Conservation (phyloP, 139 green algal species). For the Volvox africanus region DNA sequence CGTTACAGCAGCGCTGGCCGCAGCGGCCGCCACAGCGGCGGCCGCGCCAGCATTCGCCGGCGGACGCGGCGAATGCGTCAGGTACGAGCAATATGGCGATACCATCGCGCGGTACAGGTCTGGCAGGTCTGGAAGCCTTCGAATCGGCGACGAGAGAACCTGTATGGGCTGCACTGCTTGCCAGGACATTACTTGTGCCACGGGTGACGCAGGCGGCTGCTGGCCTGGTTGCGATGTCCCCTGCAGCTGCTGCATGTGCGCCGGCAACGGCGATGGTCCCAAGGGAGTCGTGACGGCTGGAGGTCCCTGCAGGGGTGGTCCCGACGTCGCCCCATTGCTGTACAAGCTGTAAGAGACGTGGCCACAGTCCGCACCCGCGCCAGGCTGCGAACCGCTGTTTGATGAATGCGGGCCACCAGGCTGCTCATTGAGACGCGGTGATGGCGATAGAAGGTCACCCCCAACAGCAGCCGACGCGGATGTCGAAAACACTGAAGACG, state of each 20-base stretch:
- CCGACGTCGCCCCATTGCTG: neutral
- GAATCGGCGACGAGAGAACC: conserved; percentile 39
- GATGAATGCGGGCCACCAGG: neutral
- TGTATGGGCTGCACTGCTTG: conserved; percentile 40
- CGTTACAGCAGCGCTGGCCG: conserved; percentile 15
- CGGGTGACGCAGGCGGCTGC: conserved; percentile 25
- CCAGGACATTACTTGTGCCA: conserved; percentile 39
- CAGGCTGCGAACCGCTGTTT: neutral
- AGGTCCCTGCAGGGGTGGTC: neutral
- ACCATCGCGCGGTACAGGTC: conserved; percentile 46
- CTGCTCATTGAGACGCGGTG: neutral
- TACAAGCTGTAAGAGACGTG: conserved; percentile 21
- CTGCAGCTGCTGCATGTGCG: conserved; percentile 20
- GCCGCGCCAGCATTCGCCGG: neutral
- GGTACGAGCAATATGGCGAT: conserved; percentile 41
- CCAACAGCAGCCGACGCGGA: neutral
- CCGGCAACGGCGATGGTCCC: neutral
- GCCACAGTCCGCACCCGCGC: neutral
- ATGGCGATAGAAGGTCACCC: neutral
- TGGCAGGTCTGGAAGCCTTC: conserved; percentile 18
- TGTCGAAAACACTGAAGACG: neutral
- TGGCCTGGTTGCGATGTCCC: neutral
- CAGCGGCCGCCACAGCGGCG: conserved; percentile 2
- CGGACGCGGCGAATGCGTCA: neutral
- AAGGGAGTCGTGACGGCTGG: neutral